Percentiles rank a stretch among this genome's conserved stretches.
These are phyloP conservation scores for Apiosordaria backusii DNA, from an alignment of 495 filamentous ascomycete species.

Conservation along the genomic window DNA sequence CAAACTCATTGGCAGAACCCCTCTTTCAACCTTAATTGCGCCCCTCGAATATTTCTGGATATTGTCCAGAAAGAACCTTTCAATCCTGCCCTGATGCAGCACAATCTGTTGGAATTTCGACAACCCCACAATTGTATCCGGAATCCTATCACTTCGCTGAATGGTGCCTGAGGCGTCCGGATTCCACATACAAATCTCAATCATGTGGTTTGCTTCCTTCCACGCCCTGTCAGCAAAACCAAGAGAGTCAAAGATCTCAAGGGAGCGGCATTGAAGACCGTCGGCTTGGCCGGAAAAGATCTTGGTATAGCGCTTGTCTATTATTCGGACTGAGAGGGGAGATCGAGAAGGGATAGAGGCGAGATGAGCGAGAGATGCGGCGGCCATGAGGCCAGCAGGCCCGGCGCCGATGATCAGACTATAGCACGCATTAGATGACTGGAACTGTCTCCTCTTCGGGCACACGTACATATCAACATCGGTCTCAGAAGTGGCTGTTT, in stretches of 20 bases:
- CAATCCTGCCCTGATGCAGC: conserved; percentile 55
- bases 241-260: conserved; percentile 66
- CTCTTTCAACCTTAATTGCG: conserved; percentile 51
- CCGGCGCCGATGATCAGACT: conserved; percentile 62
- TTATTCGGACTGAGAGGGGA: conserved; percentile 42
- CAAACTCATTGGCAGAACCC: conserved; percentile 48
- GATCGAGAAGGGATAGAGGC: conserved; percentile 44
- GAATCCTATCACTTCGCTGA: conserved; percentile 50
- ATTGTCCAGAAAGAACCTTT: conserved; percentile 54
- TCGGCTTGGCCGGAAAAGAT: conserved; percentile 30
- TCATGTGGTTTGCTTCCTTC: conserved; percentile 57
- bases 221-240: conserved; percentile 58
- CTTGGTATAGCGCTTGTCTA: conserved; percentile 54
- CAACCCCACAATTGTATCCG: conserved; percentile 49
- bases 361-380: conserved; percentile 59
- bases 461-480: conserved; percentile 5
- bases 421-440: neutral
- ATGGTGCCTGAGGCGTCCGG: conserved; percentile 49
- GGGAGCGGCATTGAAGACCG: conserved; percentile 42
- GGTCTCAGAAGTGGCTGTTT: neutral
- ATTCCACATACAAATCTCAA: conserved; percentile 46
- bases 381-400: conserved; percentile 58
- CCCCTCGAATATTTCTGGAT: conserved; percentile 37
- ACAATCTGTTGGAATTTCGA: conserved; percentile 53
- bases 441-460: neutral